phyloP scores from a whole-genome alignment of 2,329 filamentous ascomycete genomes.

The Chalaropsis ovoidea region DNA sequence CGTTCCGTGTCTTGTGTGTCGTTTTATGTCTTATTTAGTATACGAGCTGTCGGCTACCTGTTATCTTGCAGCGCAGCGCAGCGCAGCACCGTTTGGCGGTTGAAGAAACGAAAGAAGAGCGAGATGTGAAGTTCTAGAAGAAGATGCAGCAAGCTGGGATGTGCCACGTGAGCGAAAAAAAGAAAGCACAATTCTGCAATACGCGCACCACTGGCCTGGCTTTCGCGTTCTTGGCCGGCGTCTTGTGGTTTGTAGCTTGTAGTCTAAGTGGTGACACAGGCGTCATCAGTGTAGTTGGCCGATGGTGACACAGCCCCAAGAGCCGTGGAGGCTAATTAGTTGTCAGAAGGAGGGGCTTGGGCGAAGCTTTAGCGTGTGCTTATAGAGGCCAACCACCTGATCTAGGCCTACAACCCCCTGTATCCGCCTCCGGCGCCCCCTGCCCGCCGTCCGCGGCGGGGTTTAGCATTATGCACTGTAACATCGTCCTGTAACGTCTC shows the following conservation, averaged over 20 bases:
- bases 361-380: neutral
- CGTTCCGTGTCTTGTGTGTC: slow-evolving; percentile 2
- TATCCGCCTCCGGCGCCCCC: neutral
- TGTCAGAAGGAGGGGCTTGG: neutral
- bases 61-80: neutral
- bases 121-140: neutral
- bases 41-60: neutral
- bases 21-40: slow-evolving; percentile 8
- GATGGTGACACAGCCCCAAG: slow-evolving; percentile 6
- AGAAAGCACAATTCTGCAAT: neutral
- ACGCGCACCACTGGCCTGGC: neutral
- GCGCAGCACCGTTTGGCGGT: too few species aligned
- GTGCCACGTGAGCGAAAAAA: too few species aligned
- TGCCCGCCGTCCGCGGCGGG: neutral
- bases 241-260: neutral
- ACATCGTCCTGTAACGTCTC: neutral
- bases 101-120: neutral
- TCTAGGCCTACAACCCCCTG: neutral
- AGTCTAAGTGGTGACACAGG: slow-evolving; percentile 8
- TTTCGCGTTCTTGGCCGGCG: neutral
- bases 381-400: neutral
- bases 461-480: slow-evolving; percentile 7
- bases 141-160: too few species aligned
- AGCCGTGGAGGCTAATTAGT: neutral
- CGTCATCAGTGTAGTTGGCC: slow-evolving; percentile 1